Evolutionary conservation across 495 filamentous ascomycete species (phyloP).

Genomic region (Penicillium fimorum): DNA sequence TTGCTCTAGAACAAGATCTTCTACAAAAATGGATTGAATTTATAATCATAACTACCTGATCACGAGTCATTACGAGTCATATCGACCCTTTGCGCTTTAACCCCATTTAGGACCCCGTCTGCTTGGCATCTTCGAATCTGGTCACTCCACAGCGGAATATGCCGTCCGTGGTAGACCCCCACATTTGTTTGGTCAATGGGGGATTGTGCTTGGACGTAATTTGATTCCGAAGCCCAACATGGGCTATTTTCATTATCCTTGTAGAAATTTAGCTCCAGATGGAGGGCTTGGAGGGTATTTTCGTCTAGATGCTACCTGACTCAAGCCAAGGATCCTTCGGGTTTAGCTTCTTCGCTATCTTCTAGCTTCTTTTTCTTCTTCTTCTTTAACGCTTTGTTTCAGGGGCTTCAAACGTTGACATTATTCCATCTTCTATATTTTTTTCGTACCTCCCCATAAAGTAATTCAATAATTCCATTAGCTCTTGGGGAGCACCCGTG

Average conservation of each 20-base stretch:
- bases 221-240: not conserved
- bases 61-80: constrained; percentile 6
- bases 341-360: constrained; percentile 1
- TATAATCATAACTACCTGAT: not conserved
- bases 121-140: constrained; percentile 10
- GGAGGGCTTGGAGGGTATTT: not conserved
- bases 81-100: constrained; percentile 1
- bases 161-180: constrained; percentile 2
- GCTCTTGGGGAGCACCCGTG: not conserved
- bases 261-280: not conserved
- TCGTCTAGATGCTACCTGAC: not conserved
- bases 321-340: constrained; percentile 8
- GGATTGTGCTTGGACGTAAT: not conserved
- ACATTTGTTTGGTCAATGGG: not conserved
- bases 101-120: constrained; percentile 3
- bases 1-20: constrained; percentile 5
- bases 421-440: not conserved
- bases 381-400: not conserved
- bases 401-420: not conserved
- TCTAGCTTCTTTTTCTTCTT: constrained; percentile 5
- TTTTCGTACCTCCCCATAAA: not conserved
- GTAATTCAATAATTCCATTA: not conserved
- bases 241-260: not conserved
- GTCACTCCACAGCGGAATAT: constrained; percentile 13
- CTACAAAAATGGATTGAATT: not conserved